A percentile compares a stretch with the other conserved stretches of the same genome.
These are phyloP conservation scores for Aphanocladium album DNA, from an alignment of 2,329 filamentous ascomycete species.

Conservation along the genomic window DNA sequence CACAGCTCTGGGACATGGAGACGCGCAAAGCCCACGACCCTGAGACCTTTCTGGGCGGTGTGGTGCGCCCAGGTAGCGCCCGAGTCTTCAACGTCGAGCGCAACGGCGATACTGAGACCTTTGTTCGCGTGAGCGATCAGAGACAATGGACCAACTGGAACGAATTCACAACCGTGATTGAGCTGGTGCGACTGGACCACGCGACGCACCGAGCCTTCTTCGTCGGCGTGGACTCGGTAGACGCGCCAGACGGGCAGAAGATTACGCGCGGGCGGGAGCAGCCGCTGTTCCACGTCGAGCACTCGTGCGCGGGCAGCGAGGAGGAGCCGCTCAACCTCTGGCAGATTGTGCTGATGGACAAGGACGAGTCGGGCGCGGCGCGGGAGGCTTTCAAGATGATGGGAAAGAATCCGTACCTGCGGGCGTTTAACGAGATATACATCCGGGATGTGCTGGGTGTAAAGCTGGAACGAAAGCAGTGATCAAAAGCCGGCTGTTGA, in stretches of 20 bases:
- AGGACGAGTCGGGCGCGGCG: constrained; percentile 9
- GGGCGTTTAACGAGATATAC: constrained; percentile 14
- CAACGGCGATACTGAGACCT: constrained; percentile 15
- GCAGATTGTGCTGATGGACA: constrained; percentile 13
- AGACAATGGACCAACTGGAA: constrained; percentile 46
- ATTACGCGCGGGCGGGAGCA: constrained; percentile 17
- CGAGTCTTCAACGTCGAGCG: constrained; percentile 13
- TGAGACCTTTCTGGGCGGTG: constrained; percentile 13
- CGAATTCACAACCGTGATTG: constrained; percentile 15
- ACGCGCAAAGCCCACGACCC: constrained; percentile 17
- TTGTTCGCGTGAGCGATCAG: constrained; percentile 54
- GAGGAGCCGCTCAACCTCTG: constrained; percentile 14
- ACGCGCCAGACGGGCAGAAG: constrained; percentile 12
- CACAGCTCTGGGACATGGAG: constrained; percentile 19
- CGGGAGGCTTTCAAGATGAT: neutral
- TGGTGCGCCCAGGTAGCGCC: constrained; percentile 15
- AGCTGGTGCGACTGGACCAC: constrained; percentile 16
- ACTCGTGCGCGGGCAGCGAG: constrained; percentile 6
- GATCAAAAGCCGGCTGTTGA: too few relatives aligned
- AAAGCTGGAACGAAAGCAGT: constrained; percentile 10
- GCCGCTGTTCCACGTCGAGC: constrained; percentile 16
- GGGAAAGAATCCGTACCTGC: constrained; percentile 6
- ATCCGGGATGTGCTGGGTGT: constrained; percentile 13
- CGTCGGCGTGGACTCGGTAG: constrained; percentile 14
- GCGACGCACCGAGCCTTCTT: constrained; percentile 13